These are phyloP conservation scores for Xylariomycetidae sp. DNA, from an alignment of 2,329 filamentous ascomycete genomes.

Conservation along the genomic window DNA sequence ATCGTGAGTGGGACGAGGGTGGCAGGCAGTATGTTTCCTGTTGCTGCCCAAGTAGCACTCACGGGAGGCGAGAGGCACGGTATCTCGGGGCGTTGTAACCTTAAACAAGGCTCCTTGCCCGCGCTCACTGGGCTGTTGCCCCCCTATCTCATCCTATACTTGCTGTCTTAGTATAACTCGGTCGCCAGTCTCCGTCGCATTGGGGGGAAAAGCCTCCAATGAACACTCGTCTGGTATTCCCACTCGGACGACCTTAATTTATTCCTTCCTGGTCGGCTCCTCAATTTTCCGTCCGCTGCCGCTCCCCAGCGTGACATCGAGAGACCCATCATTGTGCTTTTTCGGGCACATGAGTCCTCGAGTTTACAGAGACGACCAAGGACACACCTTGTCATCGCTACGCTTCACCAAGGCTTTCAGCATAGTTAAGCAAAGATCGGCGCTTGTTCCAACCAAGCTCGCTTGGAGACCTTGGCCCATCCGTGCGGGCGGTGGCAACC, in stretches of 20 bases:
- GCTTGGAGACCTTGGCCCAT: too few species aligned
- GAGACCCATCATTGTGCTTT: too few species aligned
- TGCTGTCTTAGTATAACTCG: slow-evolving; percentile 15
- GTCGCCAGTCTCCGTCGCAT: slow-evolving; percentile 17
- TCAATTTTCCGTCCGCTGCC: slow-evolving; percentile 7
- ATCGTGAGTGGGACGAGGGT: too few species aligned
- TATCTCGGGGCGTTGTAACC: background rate
- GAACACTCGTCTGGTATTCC: slow-evolving; percentile 6
- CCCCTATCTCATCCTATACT: slow-evolving; percentile 1
- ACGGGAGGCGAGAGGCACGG: background rate
- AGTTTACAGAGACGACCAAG: too few species aligned
- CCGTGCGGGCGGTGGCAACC: slow-evolving; percentile 4
- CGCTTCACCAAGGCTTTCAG: too few species aligned
- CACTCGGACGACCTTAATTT: slow-evolving; percentile 9
- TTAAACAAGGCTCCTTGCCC: background rate
- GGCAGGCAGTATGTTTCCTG: too few species aligned
- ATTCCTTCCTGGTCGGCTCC: slow-evolving; percentile 3
- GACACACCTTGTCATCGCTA: too few species aligned
- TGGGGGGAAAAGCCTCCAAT: slow-evolving; percentile 20
- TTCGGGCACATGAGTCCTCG: too few species aligned
- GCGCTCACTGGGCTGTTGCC: background rate
- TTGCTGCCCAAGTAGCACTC: background rate
- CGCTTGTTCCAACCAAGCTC: too few species aligned
- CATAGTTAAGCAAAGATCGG: too few species aligned
- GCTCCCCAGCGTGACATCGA: slow-evolving; percentile 3